Conservation (phyloP, 305 asterid genomes). For the Solanum chacoense region DNA sequence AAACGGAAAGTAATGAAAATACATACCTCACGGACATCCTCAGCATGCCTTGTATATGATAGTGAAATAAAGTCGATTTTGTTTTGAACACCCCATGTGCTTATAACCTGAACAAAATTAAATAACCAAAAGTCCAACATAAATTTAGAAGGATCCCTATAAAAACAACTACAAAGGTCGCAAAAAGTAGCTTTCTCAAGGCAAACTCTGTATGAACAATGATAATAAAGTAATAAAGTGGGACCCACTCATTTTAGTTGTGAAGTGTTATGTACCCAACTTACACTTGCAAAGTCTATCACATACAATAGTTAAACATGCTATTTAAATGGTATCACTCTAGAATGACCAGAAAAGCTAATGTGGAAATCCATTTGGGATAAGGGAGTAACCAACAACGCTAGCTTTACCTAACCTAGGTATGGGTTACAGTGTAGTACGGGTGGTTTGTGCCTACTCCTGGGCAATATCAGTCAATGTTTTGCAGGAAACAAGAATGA, state of each 20-base stretch:
- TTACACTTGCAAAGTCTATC: background rate
- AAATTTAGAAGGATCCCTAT: background rate
- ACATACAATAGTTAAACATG: background rate
- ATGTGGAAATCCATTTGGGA: background rate
- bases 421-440: background rate
- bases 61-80: slow-evolving; percentile 84
- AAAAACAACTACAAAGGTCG: background rate
- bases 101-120: slow-evolving; percentile 51
- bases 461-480: background rate
- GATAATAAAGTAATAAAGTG: background rate
- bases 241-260: background rate
- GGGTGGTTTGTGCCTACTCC: background rate
- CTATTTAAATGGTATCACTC: background rate
- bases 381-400: background rate
- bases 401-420: background rate
- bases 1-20: background rate
- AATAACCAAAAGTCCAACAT: background rate
- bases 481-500: background rate
- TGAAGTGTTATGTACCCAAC: background rate
- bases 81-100: slow-evolving; percentile 88
- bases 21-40: slow-evolving; percentile 89
- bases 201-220: background rate
- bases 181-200: background rate
- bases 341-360: background rate
- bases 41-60: slow-evolving; percentile 88